Base-by-base conservation (phyloP, 1,284 basidiomycete genomes). In the Leccinum cinnamomeum region DNA sequence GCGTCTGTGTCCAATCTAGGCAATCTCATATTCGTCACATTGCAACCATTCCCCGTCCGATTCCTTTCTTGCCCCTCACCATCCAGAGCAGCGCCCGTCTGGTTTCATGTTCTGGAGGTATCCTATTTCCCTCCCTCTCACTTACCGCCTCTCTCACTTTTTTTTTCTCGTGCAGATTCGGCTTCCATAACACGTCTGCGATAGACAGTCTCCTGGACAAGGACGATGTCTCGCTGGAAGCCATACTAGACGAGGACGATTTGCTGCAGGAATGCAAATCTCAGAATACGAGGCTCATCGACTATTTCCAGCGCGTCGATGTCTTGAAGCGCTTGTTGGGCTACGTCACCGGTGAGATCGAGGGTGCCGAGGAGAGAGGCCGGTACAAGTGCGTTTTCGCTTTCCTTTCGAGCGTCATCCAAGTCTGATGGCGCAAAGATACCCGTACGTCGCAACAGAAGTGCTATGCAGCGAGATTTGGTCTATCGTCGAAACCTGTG, bases 401-500 rank as follows among this genome's bases (percentile, higher is more conserved):
- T 56, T 60, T 48, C 7, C 5, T 53, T 28, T 55, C 58, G 16
- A 25, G 14, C 25, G 35, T 28, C 30, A 3, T 44, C 39, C 44
- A 58, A 14, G 44, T 57, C 61, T 71, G 33, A 66, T 37, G 23
- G n/a, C 23, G 5, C 46, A 35, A 58, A 97, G 95, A 77, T 98
- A 96, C 76, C 95, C 97, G 0, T 94, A 94, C 72, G 87, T 97
- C 37, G 92, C 95, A 16, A 95, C 96, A 16, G 97, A 99, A 77
- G 95, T 99, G 33, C 84, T 99, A 39, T 96, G 95, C 76, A 92
- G 91, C 77, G 96, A 98, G 71, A 89, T 97, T 76, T 97, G 95
- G 90, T 92, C 91, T 20, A 92, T 99, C 69, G 89, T 95, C 56
- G 93, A 97, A 75, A 92, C 92, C 3, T 92, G 96, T 71, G 83